Evolutionary conservation across 805 yeast genomes (phyloP), one percentile per base, ranked within the genome.

Genomic region (Cyberlindnera nakhonratchasimensis): DNA sequence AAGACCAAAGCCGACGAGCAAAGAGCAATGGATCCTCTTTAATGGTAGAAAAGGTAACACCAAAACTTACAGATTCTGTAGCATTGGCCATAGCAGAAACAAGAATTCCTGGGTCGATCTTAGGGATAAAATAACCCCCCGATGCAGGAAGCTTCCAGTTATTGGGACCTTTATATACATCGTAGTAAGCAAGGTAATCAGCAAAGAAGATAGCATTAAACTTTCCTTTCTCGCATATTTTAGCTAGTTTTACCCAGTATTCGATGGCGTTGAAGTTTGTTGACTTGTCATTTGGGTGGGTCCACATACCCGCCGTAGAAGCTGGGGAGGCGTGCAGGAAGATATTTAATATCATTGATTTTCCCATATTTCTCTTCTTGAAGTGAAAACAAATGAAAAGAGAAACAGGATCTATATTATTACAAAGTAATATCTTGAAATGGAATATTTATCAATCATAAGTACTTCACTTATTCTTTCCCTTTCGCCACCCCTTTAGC

Each of bases 11-110:
- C n/a, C 52, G 34, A 29, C 53, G 43, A 5, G 71, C 69, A 39
- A 70, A 61, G 43, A 64, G 67, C 34, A 60, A 65, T 0, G 75
- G 75, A 22, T 63, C 65, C 37, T 71, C 75, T 40, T 68, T 62
- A 21, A 71, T 61, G 4, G 75, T 70, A 17, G 69, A 60, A 39
- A 65, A 66, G 2, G 75, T 71, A 30, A 70, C 51, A 6, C 71
- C 75, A 48, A 71, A 69, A 2, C 65, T 48, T 20, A 71, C 45
- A 21, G 63, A 63, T 39, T 63, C 51, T 2, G 75, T 70, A 6
- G 65, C 72, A 4, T 65, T 63, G 13, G 72, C 70, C 69, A 69
- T 60, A 16, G 59, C 59, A 20, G 62, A 47, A 14, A 65, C 55
- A 13, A 58, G 52, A n/a, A 63, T 58, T 40, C 62, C 59, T 7